Evolutionary conservation across 805 yeast species (phyloP), one percentile per base, ranked within the genome.

Genomic region (Kazachstania psychrophila): DNA sequence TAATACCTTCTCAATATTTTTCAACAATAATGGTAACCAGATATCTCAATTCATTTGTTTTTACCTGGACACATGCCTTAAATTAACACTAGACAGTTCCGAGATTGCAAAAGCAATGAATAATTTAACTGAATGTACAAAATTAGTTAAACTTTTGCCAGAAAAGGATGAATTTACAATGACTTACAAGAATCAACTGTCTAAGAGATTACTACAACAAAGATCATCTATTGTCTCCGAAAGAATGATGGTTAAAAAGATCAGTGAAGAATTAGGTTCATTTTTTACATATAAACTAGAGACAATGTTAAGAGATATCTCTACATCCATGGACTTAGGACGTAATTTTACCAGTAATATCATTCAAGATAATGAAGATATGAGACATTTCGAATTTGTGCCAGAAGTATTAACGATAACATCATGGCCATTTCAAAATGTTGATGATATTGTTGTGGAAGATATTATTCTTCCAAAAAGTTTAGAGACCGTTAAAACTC

Each of bases 161-260:
- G 95, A 88, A 48, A 88, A 86, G 51, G 96, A 87, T 59, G 64
- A 82, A 18, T 88, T 87, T 61, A 95, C 86, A 52, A 79, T 74
- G 28, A 77, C 81, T 42, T 87, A 85, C 58, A 86, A 86, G 48
- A 82, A 78, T 37, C 95, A 84, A 60, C 66, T 88, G 40, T 95
- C 95, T 1, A 85, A 80, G 56, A 68, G 96, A 42, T 66, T 87
- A 28, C 53, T 79, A 26, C 69, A 74, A 39, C 66, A 67, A 45
- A 51, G 58, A 62, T 64, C 73, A 2, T 58, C 54, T 5, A 61
- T 68, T 32, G 89, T 84, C 41, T 60, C 80, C 4, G 96, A 87
- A 55, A 77, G 77, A 51, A 61, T 66, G 19, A 66, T 86, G 54
- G 75, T 87, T 15, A 66, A 77, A 2, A 75, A 74, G 47, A 62